phyloP scores from a whole-genome alignment of 1,284 basidiomycete species.

The Moesziomyces antarcticus region DNA sequence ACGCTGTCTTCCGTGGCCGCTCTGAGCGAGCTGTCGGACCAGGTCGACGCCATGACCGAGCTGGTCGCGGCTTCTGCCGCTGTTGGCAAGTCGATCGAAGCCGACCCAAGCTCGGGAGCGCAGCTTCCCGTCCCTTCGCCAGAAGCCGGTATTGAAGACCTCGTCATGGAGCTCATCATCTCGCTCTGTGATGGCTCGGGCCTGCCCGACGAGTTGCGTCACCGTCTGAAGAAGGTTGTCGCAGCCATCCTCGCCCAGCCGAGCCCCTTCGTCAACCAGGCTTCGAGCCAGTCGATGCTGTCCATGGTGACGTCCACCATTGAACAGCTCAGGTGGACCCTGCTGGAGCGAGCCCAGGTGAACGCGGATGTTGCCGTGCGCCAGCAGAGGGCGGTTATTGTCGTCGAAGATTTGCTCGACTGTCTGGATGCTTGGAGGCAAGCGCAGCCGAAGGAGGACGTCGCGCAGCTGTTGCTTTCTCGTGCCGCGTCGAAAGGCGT shows the following conservation, averaged over 20 bases:
- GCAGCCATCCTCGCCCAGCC: conserved; percentile 21
- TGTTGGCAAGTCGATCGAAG: conserved; percentile 7
- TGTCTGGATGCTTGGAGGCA: conserved; percentile 26
- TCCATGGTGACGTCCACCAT: conserved; percentile 37
- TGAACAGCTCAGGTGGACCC: conserved; percentile 36
- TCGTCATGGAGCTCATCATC: conserved; percentile 17
- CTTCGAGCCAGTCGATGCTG: conserved; percentile 26
- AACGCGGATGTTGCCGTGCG: conserved; percentile 6
- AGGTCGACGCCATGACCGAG: conserved; percentile 39
- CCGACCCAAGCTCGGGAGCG: neutral
- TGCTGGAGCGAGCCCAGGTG: conserved; percentile 12
- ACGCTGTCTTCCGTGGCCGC: conserved; percentile 35
- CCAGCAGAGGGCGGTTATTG: conserved; percentile 8
- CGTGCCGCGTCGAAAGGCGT: conserved; percentile 22
- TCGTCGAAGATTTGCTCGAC: conserved; percentile 25
- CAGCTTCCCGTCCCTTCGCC: conserved; percentile 22
- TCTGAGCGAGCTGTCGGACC: conserved; percentile 23
- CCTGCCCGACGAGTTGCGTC: conserved; percentile 16
- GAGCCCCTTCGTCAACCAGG: conserved; percentile 19
- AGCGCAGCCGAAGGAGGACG: conserved; percentile 7
- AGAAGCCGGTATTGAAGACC: conserved; percentile 33
- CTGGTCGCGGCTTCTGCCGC: conserved; percentile 34
- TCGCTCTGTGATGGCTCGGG: conserved; percentile 24
- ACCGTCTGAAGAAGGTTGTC: conserved; percentile 14
- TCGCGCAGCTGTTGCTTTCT: conserved; percentile 8